Evolutionary conservation across 2,329 filamentous ascomycete species (phyloP).

Genomic region (Cordyceps farinosa): DNA sequence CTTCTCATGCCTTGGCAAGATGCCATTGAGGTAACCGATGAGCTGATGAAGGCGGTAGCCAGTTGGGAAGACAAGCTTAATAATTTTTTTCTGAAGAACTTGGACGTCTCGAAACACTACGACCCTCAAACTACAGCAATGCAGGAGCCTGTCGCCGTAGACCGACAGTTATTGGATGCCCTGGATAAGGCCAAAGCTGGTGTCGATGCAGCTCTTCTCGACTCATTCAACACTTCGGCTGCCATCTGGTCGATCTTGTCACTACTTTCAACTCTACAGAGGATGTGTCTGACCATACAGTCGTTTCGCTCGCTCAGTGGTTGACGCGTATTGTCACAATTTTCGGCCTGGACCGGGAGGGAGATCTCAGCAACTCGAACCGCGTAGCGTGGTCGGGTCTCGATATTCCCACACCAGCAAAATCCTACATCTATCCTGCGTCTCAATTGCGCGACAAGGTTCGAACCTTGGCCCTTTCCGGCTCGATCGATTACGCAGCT

Average conservation of each 20-base stretch:
- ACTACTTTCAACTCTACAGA: not conserved
- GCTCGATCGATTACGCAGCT: not conserved
- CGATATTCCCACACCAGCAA: not conserved
- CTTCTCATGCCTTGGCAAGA: conserved; percentile 1
- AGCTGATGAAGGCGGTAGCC: conserved; percentile 47
- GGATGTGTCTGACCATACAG: conserved; percentile 3
- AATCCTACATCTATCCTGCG: not conserved
- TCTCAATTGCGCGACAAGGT: not conserved
- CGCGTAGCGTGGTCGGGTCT: not conserved
- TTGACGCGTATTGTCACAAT: not conserved
- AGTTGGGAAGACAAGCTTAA: conserved; percentile 65
- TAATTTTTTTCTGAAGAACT: conserved; percentile 37
- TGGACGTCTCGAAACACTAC: conserved; percentile 21
- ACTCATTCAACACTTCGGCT: not conserved
- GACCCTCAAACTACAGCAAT: not conserved
- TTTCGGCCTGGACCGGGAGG: not conserved
- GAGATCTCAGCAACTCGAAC: not conserved
- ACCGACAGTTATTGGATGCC: not conserved
- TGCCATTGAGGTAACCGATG: not conserved
- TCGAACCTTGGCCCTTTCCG: not conserved
- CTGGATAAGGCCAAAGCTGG: not conserved
- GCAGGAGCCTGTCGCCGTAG: not conserved
- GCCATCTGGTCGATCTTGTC: not conserved
- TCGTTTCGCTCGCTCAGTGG: not conserved
- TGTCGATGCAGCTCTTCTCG: not conserved